A percentile compares a stretch with the other conserved stretches of the same genome.
Conservation (phyloP, 306 rosid genomes). For the peach (Prunus persica) region Prunus_persica_NCBIv2 NC_034010.1:27334001-27334500, state of each 20-base stretch:
- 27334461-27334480: background rate
- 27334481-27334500: too few relatives aligned
- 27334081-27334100: background rate
- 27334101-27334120: background rate
- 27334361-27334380: background rate
- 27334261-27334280: background rate
- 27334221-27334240: background rate
- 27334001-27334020: background rate
- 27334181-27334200: background rate
- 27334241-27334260: background rate
- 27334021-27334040: background rate
- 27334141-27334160: background rate
- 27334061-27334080: background rate
- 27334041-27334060: background rate
- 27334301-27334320: background rate
- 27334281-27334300: background rate
- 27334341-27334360: background rate
- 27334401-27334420: background rate
- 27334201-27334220: background rate
- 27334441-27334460: background rate
- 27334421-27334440: background rate
- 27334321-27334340: background rate
- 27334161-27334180: background rate
- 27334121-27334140: background rate
- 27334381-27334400: background rate